Percentiles rank a stretch among this genome's conserved stretches.
phyloP scores from a whole-genome alignment of 2,329 filamentous ascomycete genomes.

The Ophiobolus disseminans region DNA sequence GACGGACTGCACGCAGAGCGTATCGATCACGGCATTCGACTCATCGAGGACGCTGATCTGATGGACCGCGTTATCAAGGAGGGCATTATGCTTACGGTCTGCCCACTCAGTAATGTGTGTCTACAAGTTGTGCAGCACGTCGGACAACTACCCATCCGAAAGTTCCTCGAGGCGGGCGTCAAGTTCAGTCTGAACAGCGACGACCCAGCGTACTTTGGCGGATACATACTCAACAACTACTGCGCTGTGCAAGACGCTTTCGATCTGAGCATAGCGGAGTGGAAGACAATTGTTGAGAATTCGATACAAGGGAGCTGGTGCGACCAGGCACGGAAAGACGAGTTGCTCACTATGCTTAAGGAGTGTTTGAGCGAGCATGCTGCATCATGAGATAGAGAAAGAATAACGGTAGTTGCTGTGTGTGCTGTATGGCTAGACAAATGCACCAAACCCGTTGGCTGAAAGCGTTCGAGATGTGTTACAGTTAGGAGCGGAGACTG shows the following conservation, averaged over 20 bases:
- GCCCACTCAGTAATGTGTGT: conserved; percentile 77
- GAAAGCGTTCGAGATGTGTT: too few relatives aligned
- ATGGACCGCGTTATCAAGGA: conserved; percentile 64
- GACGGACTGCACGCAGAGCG: conserved; percentile 67
- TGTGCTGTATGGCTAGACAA: too few relatives aligned
- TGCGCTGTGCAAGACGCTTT: conserved; percentile 78
- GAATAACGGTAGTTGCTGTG: not conserved
- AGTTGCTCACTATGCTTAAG: conserved; percentile 54
- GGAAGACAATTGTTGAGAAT: conserved; percentile 68
- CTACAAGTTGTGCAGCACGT: conserved; percentile 59
- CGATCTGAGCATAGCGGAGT: conserved; percentile 67
- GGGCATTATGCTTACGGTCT: conserved; percentile 71
- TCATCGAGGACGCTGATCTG: conserved; percentile 66
- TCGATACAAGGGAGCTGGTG: conserved; percentile 76
- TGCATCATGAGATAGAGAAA: not conserved
- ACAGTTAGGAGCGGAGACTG: too few relatives aligned
- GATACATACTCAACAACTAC: conserved; percentile 77
- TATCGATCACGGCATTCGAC: conserved; percentile 77
- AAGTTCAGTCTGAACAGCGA: conserved; percentile 73
- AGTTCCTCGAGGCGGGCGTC: conserved; percentile 69
- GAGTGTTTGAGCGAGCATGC: conserved; percentile 20
- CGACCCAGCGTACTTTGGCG: conserved; percentile 64
- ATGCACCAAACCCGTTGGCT: too few relatives aligned
- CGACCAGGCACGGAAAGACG: conserved; percentile 65
- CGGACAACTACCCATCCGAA: conserved; percentile 63